Percentiles rank a stretch among this genome's conserved stretches.
phyloP scores from a whole-genome alignment of 148 eudicot genomes.

The Persicaria tinctoria region DNA sequence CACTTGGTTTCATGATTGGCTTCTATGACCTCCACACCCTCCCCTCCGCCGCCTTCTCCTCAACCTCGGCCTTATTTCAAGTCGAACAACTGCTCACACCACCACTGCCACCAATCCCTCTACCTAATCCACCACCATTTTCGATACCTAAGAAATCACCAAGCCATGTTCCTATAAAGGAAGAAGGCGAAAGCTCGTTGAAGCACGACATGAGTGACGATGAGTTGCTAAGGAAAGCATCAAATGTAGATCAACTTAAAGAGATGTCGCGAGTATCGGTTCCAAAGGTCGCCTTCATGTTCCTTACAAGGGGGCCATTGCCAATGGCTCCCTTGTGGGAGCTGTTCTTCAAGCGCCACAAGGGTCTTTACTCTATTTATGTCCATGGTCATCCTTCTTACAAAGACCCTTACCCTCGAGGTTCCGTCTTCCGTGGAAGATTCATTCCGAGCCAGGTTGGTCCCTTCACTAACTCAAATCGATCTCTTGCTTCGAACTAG shows the following conservation, averaged over 20 bases:
- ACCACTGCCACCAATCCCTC: neutral
- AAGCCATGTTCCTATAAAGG: neutral
- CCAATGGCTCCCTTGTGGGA: conserved; percentile 41
- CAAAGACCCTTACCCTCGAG: conserved; percentile 12
- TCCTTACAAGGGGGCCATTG: conserved; percentile 33
- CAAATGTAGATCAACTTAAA: conserved; percentile 16
- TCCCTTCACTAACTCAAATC: neutral
- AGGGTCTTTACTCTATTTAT: conserved; percentile 27
- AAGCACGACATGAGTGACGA: conserved; percentile 23
- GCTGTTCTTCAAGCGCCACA: conserved; percentile 25
- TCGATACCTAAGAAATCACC: neutral
- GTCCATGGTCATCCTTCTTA: conserved; percentile 30
- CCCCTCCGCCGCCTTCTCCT: conserved; percentile 13
- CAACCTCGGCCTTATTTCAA: neutral
- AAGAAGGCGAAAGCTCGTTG: neutral
- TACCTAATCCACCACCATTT: neutral
- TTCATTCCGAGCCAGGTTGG: conserved; percentile 31
- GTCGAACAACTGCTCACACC: conserved; percentile 9
- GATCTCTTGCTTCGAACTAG: too few relatives aligned
- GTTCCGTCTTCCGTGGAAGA: conserved; percentile 29
- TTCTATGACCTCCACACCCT: conserved; percentile 27
- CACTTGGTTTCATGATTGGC: conserved; percentile 39
- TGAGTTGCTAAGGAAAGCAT: conserved; percentile 26
- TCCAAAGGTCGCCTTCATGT: conserved; percentile 35
- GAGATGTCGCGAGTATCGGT: conserved; percentile 11